phyloP scores from a whole-genome alignment of 371 early-diverging fungal species.

The Apophysomyces variabilis region DNA sequence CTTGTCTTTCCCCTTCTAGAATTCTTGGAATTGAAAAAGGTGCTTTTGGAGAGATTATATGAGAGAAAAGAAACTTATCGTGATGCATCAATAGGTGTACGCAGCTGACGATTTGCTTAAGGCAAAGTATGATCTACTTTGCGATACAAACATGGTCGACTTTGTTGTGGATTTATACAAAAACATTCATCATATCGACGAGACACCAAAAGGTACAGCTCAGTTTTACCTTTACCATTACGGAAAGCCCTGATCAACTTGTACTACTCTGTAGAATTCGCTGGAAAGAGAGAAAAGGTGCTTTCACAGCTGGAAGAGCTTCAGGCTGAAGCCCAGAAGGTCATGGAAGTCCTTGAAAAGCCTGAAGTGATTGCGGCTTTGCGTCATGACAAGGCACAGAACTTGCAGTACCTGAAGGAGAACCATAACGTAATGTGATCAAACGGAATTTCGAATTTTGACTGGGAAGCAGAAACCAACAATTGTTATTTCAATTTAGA shows the following conservation, averaged over 20 bases:
- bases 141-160: conserved; percentile 92
- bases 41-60: conserved; percentile 26
- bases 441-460: not conserved
- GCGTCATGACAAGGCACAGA: conserved; percentile 91
- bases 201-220: conserved; percentile 64
- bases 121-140: conserved; percentile 88
- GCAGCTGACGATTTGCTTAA: conserved; percentile 71
- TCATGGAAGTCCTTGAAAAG: conserved; percentile 88
- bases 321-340: conserved; percentile 78
- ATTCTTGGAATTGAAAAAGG: conserved; percentile 82
- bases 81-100: conserved; percentile 64
- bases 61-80: not conserved
- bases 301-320: conserved; percentile 73
- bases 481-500: conserved; percentile 45
- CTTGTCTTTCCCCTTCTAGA: conserved; percentile 88
- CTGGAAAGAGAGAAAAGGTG: conserved; percentile 75
- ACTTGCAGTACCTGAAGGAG: conserved; percentile 82
- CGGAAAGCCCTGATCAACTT: not conserved
- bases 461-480: conserved; percentile 1
- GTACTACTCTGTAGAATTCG: conserved; percentile 56
- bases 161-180: conserved; percentile 82
- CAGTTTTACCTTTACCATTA: not conserved
- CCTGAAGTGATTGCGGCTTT: conserved; percentile 87
- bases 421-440: conserved; percentile 69
- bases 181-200: conserved; percentile 72